Percentiles rank a stretch among this genome's conserved stretches.
Evolutionary conservation across 169 alveolate species (phyloP).

Genomic region (Eimeria nieschulzi): DNA sequence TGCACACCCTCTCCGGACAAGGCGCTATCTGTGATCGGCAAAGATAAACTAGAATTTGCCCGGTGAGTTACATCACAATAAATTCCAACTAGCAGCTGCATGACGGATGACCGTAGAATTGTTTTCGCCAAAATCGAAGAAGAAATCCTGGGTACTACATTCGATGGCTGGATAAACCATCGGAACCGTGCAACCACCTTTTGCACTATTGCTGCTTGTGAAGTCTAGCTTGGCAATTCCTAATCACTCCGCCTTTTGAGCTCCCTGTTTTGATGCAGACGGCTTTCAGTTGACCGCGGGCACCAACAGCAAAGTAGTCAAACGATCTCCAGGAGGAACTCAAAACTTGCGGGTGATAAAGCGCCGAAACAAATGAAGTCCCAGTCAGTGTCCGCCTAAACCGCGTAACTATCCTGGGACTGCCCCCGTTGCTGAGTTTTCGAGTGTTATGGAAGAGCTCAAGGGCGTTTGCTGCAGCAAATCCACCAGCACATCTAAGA

Average conservation of each 20-base stretch:
- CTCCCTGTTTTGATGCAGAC: neutral
- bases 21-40: slow-evolving; percentile 66
- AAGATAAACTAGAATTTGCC: slow-evolving; percentile 63
- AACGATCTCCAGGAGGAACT: slow-evolving; percentile 20
- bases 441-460: neutral
- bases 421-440: no score
- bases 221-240: neutral
- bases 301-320: slow-evolving; percentile 67
- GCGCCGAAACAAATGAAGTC: slow-evolving; percentile 13
- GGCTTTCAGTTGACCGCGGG: slow-evolving; percentile 70
- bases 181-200: no score
- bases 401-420: no score
- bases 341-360: slow-evolving; percentile 14
- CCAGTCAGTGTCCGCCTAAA: neutral
- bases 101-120: no score
- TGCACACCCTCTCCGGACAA: slow-evolving; percentile 44
- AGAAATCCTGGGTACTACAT: no score
- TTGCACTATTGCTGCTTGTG: neutral
- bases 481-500: slow-evolving; percentile 9
- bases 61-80: slow-evolving; percentile 24
- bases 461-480: slow-evolving; percentile 35
- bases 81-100: no score
- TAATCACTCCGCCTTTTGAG: neutral
- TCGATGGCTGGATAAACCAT: no score
- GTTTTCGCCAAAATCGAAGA: no score